Evolutionary conservation across 169 alveolate species (phyloP).

Genomic region (Eimeria sp.): DNA sequence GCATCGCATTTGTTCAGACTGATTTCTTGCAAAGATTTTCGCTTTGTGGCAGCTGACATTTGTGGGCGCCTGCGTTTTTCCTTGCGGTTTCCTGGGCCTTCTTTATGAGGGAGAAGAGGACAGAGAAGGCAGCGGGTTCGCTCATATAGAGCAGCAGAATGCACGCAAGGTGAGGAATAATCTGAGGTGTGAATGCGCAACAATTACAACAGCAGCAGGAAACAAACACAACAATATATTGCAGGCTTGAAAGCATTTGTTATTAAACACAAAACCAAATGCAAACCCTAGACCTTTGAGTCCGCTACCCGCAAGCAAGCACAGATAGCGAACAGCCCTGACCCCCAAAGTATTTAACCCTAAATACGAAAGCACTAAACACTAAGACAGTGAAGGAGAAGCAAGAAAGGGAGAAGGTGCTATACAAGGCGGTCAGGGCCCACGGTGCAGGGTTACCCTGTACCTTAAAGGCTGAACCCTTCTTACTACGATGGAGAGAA

Average conservation of each 20-base stretch:
- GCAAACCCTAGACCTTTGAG: background rate
- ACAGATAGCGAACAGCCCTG: background rate
- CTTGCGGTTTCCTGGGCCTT: constrained; percentile 44
- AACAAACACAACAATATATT: background rate
- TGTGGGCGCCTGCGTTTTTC: background rate
- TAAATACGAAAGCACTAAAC: background rate
- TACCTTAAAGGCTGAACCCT: too few species aligned
- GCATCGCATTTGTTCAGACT: too few species aligned
- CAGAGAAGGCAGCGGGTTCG: constrained; percentile 66
- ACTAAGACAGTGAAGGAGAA: background rate
- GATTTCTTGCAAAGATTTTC: background rate
- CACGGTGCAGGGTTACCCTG: too few species aligned
- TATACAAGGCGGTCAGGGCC: too few species aligned
- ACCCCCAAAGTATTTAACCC: too few species aligned
- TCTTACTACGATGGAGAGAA: too few species aligned
- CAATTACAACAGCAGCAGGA: background rate
- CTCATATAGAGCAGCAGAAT: constrained; percentile 75
- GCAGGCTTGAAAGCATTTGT: background rate
- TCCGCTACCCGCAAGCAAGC: background rate
- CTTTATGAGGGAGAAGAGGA: constrained; percentile 62
- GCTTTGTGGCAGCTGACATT: background rate
- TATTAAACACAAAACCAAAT: too few species aligned
- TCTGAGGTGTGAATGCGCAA: background rate
- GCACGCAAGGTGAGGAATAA: constrained; percentile 80
- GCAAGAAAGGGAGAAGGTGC: background rate